These are phyloP conservation scores for Taxillus chinensis DNA, from an alignment of 164 flowering plant species.

Conservation along the genomic window DNA sequence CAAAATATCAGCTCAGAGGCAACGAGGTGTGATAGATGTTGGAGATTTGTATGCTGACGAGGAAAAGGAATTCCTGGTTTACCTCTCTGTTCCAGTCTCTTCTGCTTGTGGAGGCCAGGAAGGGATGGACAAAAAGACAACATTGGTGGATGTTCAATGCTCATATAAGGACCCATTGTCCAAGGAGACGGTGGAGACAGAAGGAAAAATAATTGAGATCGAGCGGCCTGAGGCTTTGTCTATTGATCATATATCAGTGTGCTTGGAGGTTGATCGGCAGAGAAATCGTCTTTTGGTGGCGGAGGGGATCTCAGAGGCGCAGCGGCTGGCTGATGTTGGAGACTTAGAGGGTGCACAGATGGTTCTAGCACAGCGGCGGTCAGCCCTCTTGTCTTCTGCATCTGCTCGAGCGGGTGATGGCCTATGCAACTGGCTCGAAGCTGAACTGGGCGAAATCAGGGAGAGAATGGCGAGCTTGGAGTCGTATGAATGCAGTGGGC, in stretches of 20 bases:
- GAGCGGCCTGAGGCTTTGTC: constrained; percentile 11
- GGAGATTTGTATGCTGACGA: constrained; percentile 33
- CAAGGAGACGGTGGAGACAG: constrained; percentile 8
- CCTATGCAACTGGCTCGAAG: constrained; percentile 18
- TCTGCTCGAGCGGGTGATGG: constrained; percentile 25
- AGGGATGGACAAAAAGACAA: neutral
- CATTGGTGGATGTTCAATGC: constrained; percentile 18
- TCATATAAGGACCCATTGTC: constrained; percentile 14
- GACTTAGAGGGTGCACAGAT: constrained; percentile 16
- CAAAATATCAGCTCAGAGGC: constrained; percentile 9
- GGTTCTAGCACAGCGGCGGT: constrained; percentile 10
- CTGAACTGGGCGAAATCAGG: constrained; percentile 22
- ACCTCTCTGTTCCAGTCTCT: constrained; percentile 15
- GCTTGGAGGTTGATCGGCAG: constrained; percentile 26
- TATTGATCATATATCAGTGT: constrained; percentile 4
- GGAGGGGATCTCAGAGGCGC: constrained; percentile 20
- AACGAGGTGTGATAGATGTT: constrained; percentile 18
- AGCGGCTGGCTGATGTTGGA: constrained; percentile 22
- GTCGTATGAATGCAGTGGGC: constrained; percentile 18
- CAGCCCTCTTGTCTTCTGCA: constrained; percentile 12
- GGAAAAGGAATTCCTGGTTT: constrained; percentile 22
- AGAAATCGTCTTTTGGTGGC: constrained; percentile 19
- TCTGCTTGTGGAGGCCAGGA: neutral
- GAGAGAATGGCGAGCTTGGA: constrained; percentile 23
- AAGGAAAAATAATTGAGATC: constrained; percentile 13